Percentiles rank a stretch among this genome's conserved stretches.
phyloP scores from a whole-genome alignment of 2,329 filamentous ascomycete genomes.

The Sclerotinia glacialis region DNA sequence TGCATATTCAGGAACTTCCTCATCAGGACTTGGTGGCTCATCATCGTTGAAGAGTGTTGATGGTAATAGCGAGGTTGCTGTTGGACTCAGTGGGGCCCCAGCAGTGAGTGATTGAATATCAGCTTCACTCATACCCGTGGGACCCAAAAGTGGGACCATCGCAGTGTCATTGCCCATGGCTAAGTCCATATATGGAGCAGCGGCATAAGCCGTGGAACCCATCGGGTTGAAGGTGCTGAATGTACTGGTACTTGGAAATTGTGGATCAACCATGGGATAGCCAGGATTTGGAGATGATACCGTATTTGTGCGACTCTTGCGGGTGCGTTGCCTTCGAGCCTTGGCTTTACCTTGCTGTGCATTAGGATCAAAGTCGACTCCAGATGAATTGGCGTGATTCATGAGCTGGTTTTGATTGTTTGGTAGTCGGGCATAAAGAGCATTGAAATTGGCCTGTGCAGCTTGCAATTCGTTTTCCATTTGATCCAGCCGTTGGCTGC shows the following conservation, averaged over 20 bases:
- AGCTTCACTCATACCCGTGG: constrained; percentile 54
- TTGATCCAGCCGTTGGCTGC: constrained; percentile 30
- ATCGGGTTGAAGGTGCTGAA: constrained; percentile 46
- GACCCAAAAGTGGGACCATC: constrained; percentile 37
- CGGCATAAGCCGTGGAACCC: constrained; percentile 48
- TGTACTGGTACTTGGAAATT: constrained; percentile 41
- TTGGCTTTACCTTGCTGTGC: constrained; percentile 38
- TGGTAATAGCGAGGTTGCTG: constrained; percentile 70
- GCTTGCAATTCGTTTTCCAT: constrained; percentile 31
- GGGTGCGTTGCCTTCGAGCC: constrained; percentile 41
- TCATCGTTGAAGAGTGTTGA: constrained; percentile 62
- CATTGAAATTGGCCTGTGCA: constrained; percentile 27
- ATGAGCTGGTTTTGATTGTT: constrained; percentile 35
- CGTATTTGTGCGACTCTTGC: constrained; percentile 43
- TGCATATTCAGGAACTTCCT: constrained; percentile 31
- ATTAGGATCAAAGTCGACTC: constrained; percentile 38
- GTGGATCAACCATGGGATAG: constrained; percentile 37
- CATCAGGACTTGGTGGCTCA: constrained; percentile 49
- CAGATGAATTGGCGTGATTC: constrained; percentile 39
- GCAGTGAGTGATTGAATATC: constrained; percentile 59
- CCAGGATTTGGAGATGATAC: constrained; percentile 36
- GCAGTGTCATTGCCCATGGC: constrained; percentile 36
- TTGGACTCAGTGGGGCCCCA: constrained; percentile 72
- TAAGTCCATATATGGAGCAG: constrained; percentile 47
- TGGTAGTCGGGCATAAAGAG: constrained; percentile 31